A percentile compares a stretch with the other conserved stretches of the same genome.
Conservation (phyloP, 1,139 yeast species). For the Yamadazyma spencermartinsiae region DNA sequence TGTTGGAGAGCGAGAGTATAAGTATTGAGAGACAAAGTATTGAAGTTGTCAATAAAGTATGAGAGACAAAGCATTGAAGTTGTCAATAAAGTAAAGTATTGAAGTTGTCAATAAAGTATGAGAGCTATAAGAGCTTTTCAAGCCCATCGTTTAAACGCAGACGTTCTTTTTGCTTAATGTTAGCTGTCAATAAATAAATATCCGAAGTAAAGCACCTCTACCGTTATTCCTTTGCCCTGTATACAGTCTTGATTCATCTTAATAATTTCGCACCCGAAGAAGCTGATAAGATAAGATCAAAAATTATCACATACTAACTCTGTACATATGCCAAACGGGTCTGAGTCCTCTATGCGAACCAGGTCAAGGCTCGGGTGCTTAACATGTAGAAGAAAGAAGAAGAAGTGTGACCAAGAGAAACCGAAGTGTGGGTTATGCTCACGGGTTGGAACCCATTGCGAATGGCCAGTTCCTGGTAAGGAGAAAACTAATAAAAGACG, state of each 20-base stretch:
- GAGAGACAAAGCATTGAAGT: background rate
- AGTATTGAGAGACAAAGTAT: conserved; percentile 2
- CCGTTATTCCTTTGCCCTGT: background rate
- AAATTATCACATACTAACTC: background rate
- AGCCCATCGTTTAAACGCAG: background rate
- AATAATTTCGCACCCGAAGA: background rate
- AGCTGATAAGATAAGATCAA: conserved; percentile 2
- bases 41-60: conserved; percentile 1
- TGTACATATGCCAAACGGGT: background rate
- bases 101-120: conserved; percentile 1
- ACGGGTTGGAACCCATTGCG: conserved; percentile 12
- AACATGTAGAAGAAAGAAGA: conserved; percentile 21
- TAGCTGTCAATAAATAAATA: background rate
- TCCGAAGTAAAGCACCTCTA: background rate
- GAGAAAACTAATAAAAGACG: conserved; percentile 6
- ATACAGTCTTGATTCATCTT: background rate
- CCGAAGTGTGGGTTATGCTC: conserved; percentile 23
- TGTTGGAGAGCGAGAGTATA: conserved; percentile 1
- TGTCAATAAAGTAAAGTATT: background rate
- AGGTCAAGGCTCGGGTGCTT: conserved; percentile 13
- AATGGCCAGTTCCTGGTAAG: conserved; percentile 9
- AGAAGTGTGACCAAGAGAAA: conserved; percentile 25
- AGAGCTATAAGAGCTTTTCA: background rate
- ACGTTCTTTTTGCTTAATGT: background rate
- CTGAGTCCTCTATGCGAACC: background rate